Evolutionary conservation across 768 basidiomycete species (phyloP).

Genomic region (Naganishia kalamii): DNA sequence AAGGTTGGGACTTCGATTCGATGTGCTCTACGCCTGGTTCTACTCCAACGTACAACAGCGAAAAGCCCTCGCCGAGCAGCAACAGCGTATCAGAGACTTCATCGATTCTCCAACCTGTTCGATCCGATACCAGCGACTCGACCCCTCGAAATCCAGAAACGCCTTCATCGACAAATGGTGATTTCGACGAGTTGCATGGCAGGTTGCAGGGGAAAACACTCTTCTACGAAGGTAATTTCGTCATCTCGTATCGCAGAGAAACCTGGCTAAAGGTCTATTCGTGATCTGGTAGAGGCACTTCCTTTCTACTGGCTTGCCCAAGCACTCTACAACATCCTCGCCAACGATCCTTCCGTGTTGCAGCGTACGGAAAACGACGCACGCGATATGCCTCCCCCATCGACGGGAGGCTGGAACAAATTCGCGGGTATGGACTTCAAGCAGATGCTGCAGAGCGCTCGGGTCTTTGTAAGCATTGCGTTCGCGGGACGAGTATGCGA

Average conservation of each 20-base stretch:
- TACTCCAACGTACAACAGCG: not conserved
- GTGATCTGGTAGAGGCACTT: constrained; percentile 38
- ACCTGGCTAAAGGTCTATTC: not conserved
- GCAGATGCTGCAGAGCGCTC: constrained; percentile 42
- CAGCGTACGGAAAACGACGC: not conserved
- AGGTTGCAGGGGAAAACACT: constrained; percentile 7
- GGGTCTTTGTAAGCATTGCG: constrained; percentile 32
- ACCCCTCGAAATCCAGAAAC: not conserved
- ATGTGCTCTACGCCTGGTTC: constrained; percentile 32
- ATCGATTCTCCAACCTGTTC: not conserved
- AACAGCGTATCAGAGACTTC: constrained; percentile 14
- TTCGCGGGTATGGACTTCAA: constrained; percentile 32
- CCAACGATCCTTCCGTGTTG: constrained; percentile 23
- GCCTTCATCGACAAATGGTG: not conserved
- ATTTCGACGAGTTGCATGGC: constrained; percentile 25
- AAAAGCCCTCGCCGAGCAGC: not conserved
- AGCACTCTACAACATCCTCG: constrained; percentile 44
- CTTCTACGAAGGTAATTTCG: constrained; percentile 43
- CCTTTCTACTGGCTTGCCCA: constrained; percentile 49
- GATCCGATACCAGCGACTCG: not conserved
- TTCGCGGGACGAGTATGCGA: not conserved
- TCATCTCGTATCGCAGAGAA: not conserved
- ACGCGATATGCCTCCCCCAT: not conserved
- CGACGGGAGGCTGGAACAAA: constrained; percentile 12
- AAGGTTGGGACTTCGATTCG: constrained; percentile 49